These are phyloP conservation scores for Fusarium buxicola DNA, from an alignment of 2,329 filamentous ascomycete genomes.

Conservation along the genomic window DNA sequence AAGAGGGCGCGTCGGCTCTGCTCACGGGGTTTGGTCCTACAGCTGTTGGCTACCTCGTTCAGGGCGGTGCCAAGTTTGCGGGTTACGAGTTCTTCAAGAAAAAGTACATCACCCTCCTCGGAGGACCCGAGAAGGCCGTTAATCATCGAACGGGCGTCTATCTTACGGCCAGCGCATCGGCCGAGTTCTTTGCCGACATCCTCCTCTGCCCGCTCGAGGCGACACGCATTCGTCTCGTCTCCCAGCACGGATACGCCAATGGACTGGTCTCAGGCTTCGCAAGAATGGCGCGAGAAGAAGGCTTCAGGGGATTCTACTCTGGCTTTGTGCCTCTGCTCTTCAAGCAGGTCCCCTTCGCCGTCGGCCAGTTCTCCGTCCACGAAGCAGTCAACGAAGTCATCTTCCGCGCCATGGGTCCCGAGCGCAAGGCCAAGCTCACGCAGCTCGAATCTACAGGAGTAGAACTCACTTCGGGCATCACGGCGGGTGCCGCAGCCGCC, in stretches of 20 bases:
- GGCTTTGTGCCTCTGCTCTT: conserved; percentile 89
- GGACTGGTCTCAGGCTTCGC: conserved; percentile 78
- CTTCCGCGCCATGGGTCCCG: conserved; percentile 74
- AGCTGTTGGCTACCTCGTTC: conserved; percentile 87
- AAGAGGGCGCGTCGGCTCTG: conserved; percentile 82
- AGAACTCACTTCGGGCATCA: conserved; percentile 86
- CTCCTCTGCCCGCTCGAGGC: conserved; percentile 92
- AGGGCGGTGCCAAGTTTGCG: conserved; percentile 91
- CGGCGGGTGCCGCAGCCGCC: conserved; percentile 89
- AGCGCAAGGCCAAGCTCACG: conserved; percentile 74
- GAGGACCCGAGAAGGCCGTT: conserved; percentile 59
- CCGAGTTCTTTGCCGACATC: conserved; percentile 80
- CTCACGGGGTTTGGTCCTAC: conserved; percentile 88
- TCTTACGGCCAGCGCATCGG: conserved; percentile 75
- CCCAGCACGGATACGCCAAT: conserved; percentile 80
- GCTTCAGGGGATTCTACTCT: conserved; percentile 86
- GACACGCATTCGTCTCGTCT: conserved; percentile 81
- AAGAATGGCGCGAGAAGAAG: conserved; percentile 81
- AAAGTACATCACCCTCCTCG: conserved; percentile 78
- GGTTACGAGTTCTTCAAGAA: conserved; percentile 97
- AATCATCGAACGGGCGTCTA: conserved; percentile 70
- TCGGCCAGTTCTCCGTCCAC: conserved; percentile 94
- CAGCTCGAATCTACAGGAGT: conserved; percentile 80
- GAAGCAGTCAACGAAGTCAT: conserved; percentile 86
- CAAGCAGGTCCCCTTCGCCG: conserved; percentile 93